Evolutionary conservation across 768 basidiomycete genomes (phyloP).

Genomic region (Phylloporus sp.): DNA sequence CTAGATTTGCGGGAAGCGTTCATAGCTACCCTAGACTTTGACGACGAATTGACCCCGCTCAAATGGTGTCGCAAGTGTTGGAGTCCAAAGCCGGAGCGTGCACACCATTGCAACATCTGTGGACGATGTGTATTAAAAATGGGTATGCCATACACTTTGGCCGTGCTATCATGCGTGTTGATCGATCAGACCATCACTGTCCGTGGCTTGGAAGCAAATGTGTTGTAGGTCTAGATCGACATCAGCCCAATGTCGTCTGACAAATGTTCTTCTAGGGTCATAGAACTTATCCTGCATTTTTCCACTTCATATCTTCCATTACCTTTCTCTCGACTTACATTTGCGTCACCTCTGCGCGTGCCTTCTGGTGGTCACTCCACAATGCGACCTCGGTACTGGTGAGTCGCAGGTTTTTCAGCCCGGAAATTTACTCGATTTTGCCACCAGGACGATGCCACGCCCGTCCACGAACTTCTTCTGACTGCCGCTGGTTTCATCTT

Average conservation of each 20-base stretch:
- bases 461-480: conserved; percentile 66
- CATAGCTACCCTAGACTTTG: conserved; percentile 43
- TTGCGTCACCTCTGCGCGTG: conserved; percentile 45
- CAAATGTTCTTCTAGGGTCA: conserved; percentile 50
- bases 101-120: conserved; percentile 75
- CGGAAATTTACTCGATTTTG: conserved; percentile 2
- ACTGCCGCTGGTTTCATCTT: conserved; percentile 56
- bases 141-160: conserved; percentile 45
- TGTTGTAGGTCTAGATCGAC: conserved; percentile 45
- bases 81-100: conserved; percentile 72
- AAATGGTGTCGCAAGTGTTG: conserved; percentile 79
- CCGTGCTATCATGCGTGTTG: conserved; percentile 1
- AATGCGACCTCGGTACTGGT: conserved; percentile 56
- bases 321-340: conserved; percentile 62
- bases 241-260: not conserved
- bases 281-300: conserved; percentile 77
- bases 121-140: conserved; percentile 79
- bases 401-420: conserved; percentile 20
- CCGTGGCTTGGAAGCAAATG: conserved; percentile 78
- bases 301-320: conserved; percentile 67
- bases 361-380: conserved; percentile 60
- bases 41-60: conserved; percentile 52
- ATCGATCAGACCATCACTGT: conserved; percentile 71
- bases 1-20: conserved; percentile 58
- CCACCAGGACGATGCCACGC: conserved; percentile 54